A percentile compares a stretch with the other conserved stretches of the same genome.
Evolutionary conservation across 805 yeast genomes (phyloP).

Genomic region (Wickerhamiella allomyrinae): DNA sequence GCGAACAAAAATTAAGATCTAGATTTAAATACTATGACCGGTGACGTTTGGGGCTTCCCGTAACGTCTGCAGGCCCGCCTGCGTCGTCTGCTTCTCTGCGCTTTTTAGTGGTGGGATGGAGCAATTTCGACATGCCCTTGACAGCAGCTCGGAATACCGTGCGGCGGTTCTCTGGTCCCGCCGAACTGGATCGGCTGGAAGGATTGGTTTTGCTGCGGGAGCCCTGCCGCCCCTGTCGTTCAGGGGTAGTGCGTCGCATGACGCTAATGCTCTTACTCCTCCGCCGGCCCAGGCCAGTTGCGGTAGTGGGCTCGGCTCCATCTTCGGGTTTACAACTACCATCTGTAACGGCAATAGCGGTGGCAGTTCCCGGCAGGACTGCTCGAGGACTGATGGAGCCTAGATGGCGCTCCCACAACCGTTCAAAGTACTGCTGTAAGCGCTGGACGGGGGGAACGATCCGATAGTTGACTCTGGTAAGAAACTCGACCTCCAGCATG

Average conservation of each 20-base stretch:
- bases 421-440: conserved; percentile 24
- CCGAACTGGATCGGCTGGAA: background rate
- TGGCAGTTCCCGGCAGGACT: background rate
- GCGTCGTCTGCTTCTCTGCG: background rate
- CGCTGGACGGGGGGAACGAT: conserved; percentile 38
- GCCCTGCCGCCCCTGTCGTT: too few species aligned
- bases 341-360: background rate
- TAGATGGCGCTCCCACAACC: conserved; percentile 20
- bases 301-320: background rate
- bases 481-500: conserved; percentile 75
- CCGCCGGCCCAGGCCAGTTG: background rate
- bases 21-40: background rate
- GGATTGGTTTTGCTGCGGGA: background rate
- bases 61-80: background rate
- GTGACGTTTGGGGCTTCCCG: background rate
- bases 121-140: background rate
- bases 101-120: background rate
- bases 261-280: background rate
- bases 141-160: conserved; percentile 1
- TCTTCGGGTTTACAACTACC: background rate
- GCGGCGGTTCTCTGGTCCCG: background rate
- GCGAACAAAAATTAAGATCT: too few species aligned
- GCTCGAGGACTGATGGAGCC: background rate
- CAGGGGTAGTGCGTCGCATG: too few species aligned
- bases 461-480: conserved; percentile 64